A percentile compares a stretch with the other conserved stretches of the same genome.
phyloP scores from a whole-genome alignment of 2,329 filamentous ascomycete species.

The Trichoderma citrinoviride region DNA sequence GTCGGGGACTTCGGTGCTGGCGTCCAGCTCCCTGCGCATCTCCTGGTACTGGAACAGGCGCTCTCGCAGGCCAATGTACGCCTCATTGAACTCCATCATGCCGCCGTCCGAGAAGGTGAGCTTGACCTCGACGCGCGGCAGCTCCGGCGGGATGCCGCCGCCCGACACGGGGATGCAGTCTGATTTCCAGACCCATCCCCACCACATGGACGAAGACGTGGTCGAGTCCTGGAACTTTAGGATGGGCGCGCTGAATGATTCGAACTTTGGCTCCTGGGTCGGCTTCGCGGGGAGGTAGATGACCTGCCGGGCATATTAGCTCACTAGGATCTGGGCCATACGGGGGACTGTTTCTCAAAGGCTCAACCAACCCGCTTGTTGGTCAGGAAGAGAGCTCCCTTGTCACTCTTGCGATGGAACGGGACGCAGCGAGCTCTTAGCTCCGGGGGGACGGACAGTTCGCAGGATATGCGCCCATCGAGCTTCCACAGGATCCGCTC shows the following conservation, averaged over 20 bases:
- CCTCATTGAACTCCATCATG: slow-evolving; percentile 84
- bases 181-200: slow-evolving; percentile 88
- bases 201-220: slow-evolving; percentile 78
- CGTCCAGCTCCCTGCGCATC: slow-evolving; percentile 66
- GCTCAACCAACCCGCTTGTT: slow-evolving; percentile 69
- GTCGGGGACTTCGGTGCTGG: slow-evolving; percentile 64
- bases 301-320: slow-evolving; percentile 45
- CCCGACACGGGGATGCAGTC: slow-evolving; percentile 76
- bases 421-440: slow-evolving; percentile 58
- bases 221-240: slow-evolving; percentile 84
- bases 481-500: slow-evolving; percentile 81
- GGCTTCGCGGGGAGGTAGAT: slow-evolving; percentile 79
- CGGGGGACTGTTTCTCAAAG: not conserved
- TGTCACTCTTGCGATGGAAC: slow-evolving; percentile 69
- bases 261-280: slow-evolving; percentile 59
- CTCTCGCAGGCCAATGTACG: slow-evolving; percentile 82
- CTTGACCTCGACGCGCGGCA: slow-evolving; percentile 73
- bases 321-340: not conserved
- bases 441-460: slow-evolving; percentile 67
- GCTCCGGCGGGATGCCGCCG: slow-evolving; percentile 74
- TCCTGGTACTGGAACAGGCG: slow-evolving; percentile 78
- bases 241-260: slow-evolving; percentile 87
- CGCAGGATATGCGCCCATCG: slow-evolving; percentile 73
- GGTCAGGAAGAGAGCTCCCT: slow-evolving; percentile 75
- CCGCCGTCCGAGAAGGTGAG: slow-evolving; percentile 92